Conservation (phyloP, 2,329 filamentous ascomycete species). For the Pyrenophora graminea region DNA sequence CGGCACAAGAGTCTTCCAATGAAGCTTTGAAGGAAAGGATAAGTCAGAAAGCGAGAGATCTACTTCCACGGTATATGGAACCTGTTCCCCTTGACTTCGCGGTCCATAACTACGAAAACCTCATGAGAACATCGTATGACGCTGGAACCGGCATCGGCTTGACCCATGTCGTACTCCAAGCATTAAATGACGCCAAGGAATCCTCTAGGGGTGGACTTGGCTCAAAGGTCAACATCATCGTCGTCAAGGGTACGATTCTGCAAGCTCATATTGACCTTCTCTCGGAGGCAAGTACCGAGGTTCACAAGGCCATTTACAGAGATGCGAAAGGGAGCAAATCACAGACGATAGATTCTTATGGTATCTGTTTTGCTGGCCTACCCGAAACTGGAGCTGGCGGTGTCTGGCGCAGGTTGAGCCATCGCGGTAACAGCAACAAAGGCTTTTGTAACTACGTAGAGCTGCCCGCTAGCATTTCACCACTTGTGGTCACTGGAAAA, state of each 20-base stretch:
- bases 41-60: slow-evolving; percentile 15
- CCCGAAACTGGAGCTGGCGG: no score
- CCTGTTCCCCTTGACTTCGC: slow-evolving; percentile 13
- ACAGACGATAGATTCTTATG: no score
- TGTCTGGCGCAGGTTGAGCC: no score
- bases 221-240: slow-evolving; percentile 4
- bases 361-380: no score
- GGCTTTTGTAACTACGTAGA: no score
- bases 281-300: not conserved
- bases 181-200: slow-evolving; percentile 6
- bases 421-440: no score
- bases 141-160: slow-evolving; percentile 7
- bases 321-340: no score
- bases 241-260: not conserved
- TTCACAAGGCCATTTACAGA: no score
- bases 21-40: no score
- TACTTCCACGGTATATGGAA: slow-evolving; percentile 11
- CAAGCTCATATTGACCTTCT: not conserved
- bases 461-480: no score
- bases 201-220: slow-evolving; percentile 1
- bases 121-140: slow-evolving; percentile 10
- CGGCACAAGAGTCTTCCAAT: no score
- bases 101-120: slow-evolving; percentile 12
- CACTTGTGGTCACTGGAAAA: no score
- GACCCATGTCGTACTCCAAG: slow-evolving; percentile 2